Base-by-base conservation (phyloP, 176 grass and related monocot genomes). In the Oropetium thomaeum region DNA sequence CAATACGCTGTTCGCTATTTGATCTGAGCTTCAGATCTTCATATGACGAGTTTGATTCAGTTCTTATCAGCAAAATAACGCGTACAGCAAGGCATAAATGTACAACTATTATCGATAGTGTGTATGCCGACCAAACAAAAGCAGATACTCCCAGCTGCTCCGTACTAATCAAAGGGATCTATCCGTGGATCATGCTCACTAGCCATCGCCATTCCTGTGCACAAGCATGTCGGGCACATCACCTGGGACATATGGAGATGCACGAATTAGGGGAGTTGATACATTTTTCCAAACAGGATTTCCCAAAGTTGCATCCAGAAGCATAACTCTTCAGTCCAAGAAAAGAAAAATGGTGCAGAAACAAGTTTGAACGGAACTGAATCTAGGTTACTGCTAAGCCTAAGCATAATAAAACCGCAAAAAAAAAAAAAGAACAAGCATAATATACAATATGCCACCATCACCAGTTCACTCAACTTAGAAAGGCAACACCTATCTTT, bases 151-250 rank as follows among this genome's bases (percentile, higher is more conserved):
- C 55, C 52, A 16, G 51, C 22, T 63, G 30, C 47, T 79, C 31
- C 32, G 30, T 32, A 70, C 74, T 79, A 91, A 68, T 97, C 95
- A 59, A 98, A 98, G 47, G 95, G 95, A 65, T 98, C 95, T 42
- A 98, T 94, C 58, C 91, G 83, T 61, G 87, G 90, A 81, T 98
- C 95, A 81, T 98, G 91, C 79, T 92, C 95, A 2, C 91, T 98
- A 26, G 95, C 91, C 95, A 98, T 98, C 17, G 86, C 88, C 86
- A 87, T 86, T 86, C 95, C 95, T 10, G 91, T 98, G 84, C 95
- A 98, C 43, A 98, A 86, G 87, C 95, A 98, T 70, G 91, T 94
- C 16, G 95, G 91, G 43, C 95, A 98, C 95, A 92, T 98, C 35
- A 98, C 95, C 91, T 98, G 83, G 71, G 22, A 77, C 76, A 73